These are phyloP conservation scores for Daldinia sp. DNA, from an alignment of 2,329 filamentous ascomycete genomes.

Conservation along the genomic window DNA sequence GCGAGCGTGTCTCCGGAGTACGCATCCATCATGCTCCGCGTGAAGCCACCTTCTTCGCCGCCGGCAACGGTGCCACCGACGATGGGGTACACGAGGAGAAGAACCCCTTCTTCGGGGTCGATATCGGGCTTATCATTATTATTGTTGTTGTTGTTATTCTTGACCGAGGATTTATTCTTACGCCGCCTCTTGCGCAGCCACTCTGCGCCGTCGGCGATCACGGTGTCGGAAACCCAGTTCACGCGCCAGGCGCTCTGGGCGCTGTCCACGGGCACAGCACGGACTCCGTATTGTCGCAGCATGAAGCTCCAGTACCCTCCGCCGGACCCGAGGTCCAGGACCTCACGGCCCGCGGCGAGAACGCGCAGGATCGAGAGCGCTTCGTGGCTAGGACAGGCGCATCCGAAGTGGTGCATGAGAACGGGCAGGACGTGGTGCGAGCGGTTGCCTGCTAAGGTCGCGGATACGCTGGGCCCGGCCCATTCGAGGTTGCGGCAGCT, in stretches of 20 bases:
- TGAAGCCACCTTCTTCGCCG: slow-evolving; percentile 73
- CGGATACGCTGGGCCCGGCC: slow-evolving; percentile 68
- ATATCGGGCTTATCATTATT: neutral
- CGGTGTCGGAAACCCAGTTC: slow-evolving; percentile 75
- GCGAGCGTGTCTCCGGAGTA: slow-evolving; percentile 74
- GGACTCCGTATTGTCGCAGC: slow-evolving; percentile 69
- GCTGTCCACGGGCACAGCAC: slow-evolving; percentile 73
- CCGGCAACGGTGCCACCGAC: slow-evolving; percentile 74
- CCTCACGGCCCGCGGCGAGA: slow-evolving; percentile 63
- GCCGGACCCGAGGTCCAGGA: slow-evolving; percentile 77
- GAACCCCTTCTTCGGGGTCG: slow-evolving; percentile 61
- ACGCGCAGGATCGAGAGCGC: slow-evolving; percentile 70
- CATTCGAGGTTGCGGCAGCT: slow-evolving; percentile 73
- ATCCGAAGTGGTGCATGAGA: slow-evolving; percentile 84
- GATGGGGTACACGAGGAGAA: slow-evolving; percentile 80
- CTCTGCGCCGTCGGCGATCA: slow-evolving; percentile 68
- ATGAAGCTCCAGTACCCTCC: slow-evolving; percentile 83
- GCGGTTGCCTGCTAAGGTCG: slow-evolving; percentile 61
- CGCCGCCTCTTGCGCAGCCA: slow-evolving; percentile 65
- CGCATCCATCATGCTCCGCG: slow-evolving; percentile 68
- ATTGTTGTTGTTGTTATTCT: neutral
- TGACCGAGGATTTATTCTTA: neutral
- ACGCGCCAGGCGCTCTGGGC: slow-evolving; percentile 76
- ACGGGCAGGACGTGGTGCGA: slow-evolving; percentile 76
- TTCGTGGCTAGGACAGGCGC: slow-evolving; percentile 76